Evolutionary conservation across 129 eudicot genomes (phyloP), one percentile per base, ranked within the genome.

Genomic region (Arctium minus): DNA sequence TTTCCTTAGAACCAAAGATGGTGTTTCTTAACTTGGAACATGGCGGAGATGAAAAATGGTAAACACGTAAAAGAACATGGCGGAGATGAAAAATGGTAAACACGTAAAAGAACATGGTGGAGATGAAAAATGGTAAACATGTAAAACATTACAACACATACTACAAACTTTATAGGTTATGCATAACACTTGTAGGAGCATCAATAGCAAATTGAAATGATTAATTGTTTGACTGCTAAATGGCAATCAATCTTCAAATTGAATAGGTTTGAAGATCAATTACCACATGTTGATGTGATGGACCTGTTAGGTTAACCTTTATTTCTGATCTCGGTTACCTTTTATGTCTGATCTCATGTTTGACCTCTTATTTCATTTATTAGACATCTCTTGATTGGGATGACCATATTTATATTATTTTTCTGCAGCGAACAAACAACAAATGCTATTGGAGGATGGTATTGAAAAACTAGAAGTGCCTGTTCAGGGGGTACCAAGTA

Each of bases 391-490:
- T 18, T 27, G 12, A 65, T 65, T 22, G 71, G 17, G 44, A 32
- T 31, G 39, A 73, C 67, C 27, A 35, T 32, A n/a, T 22, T 72
- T 72, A 36, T 53, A 56, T 32, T 75, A 6, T 81, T 31, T 81
- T 73, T 31, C 17, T 33, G 53, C 85, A 82, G 76, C 30, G 62
- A 37, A 82, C 27, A 44, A 67, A 32, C 81, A 82, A 67, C 85
- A 87, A 85, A 77, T 72, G 8, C 33, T 80, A 42, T 17, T 40
- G 32, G 90, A 79, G 72, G 86, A 73, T 70, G 86, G 83, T 30
- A 68, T 71, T 65, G 86, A 75, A 80, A 79, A 79, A 69, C 70
- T 70, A 31, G 85, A 86, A 70, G 36, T 85, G 22, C 82, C 89
- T 67, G 80, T 35, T 39, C 79, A 37, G 17, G 89, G 84, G 48